Base-by-base conservation (phyloP, 352 stramenopile species). In the Labyrinthula sp. region DNA sequence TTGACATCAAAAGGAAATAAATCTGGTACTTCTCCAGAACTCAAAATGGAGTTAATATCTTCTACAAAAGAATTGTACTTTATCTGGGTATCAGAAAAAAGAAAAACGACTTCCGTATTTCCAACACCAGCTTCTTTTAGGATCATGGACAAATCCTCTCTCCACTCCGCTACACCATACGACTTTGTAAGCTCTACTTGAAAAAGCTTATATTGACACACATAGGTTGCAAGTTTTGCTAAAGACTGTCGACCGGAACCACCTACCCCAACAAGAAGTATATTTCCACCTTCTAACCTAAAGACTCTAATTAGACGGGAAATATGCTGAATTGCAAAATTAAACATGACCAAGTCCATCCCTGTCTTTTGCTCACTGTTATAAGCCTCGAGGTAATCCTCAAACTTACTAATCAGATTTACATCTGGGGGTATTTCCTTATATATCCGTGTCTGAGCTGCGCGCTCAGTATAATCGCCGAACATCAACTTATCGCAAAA, bases 1-100 rank as follows among this genome's bases (percentile, higher is more conserved):
- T 68, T 66, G 41, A 90, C 80, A 57, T 92, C 82, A 45, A 81
- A 81, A 0, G 77, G 71, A 48, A 93, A 92, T 29, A 93, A 57
- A 52, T 93, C 92, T 0, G 82, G 82, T 20, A 93, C 86, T 56
- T 93, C 82, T 17, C 82, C 81, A 0, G 72, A 77, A 59, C 92
- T 93, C 17, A 93, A 63, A 68, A 93, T 90, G 61, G 90, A 91
- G 62, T 91, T 93, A 48, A 93, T 88, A 47, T 93, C 82, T 48
- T 93, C 79, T 21, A 92, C 75, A 48, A 92, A 92, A n/a, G 69
- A 70, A 31, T 93, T 80, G 58, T 85, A 82, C 57, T 89, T 89
- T 61, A 93, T 89, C 52, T 93, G 82, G 1, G 82, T 89, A 49
- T 93, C 82, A 33, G 70, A 87, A 47, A 93, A 92, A 7, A 93